Evolutionary conservation across 1,284 basidiomycete genomes (phyloP).

Genomic region (Irpex sp.): DNA sequence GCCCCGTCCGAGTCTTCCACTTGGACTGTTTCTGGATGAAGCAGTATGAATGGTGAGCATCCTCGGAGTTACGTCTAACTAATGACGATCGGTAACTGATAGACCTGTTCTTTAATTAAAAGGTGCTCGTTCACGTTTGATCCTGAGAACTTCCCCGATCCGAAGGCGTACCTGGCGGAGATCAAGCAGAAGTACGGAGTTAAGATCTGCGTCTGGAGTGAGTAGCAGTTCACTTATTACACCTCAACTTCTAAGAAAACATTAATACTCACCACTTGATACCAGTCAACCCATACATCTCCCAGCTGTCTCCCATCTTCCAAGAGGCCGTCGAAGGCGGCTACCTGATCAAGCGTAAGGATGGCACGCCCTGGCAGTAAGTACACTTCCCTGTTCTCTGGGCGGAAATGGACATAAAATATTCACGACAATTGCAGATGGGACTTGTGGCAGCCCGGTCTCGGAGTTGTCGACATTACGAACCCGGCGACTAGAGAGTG

Average conservation of each 20-base stretch:
- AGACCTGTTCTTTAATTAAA: conserved; percentile 17
- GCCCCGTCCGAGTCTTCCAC: conserved; percentile 74
- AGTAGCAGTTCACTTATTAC: conserved; percentile 20
- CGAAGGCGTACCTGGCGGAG: conserved; percentile 58
- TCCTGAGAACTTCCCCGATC: conserved; percentile 72
- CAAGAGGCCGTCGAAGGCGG: conserved; percentile 62
- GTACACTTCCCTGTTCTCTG: conserved; percentile 15
- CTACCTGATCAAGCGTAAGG: conserved; percentile 66
- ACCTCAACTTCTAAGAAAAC: neutral
- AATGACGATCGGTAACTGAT: neutral
- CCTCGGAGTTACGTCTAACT: neutral
- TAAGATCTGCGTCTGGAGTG: conserved; percentile 74
- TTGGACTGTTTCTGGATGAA: conserved; percentile 83
- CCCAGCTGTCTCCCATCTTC: conserved; percentile 68
- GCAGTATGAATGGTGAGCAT: conserved; percentile 61
- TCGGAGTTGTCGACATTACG: conserved; percentile 71
- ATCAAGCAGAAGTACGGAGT: conserved; percentile 70
- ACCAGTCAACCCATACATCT: conserved; percentile 67
- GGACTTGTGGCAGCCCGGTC: conserved; percentile 72
- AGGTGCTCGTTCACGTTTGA: conserved; percentile 76
- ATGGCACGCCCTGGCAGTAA: conserved; percentile 73
- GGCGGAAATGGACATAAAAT: neutral
- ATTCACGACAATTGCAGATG: conserved; percentile 35
- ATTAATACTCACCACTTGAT: neutral
- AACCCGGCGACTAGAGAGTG: conserved; percentile 66